Conservation (phyloP, 306 rosid species). For the Alnus rubra region DNA sequence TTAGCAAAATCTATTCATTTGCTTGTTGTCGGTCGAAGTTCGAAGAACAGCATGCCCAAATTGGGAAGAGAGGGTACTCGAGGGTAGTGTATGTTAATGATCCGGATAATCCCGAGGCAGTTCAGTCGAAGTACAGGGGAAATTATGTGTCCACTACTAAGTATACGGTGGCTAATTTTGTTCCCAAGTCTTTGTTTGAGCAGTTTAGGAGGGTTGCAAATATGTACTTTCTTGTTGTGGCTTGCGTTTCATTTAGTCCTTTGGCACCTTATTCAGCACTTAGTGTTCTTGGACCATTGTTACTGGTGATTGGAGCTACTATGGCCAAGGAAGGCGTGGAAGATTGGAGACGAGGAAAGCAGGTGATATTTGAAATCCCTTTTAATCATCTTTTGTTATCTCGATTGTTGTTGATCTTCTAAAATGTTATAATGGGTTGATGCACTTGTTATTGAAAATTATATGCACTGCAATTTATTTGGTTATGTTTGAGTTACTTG, state of each 20-base stretch:
- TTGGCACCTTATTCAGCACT: constrained; percentile 71
- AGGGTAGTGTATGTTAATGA: constrained; percentile 76
- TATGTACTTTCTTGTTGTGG: constrained; percentile 80
- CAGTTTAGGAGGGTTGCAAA: constrained; percentile 94
- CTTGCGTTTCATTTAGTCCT: constrained; percentile 82
- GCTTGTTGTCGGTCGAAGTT: constrained; percentile 49
- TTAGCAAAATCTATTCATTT: constrained; percentile 68
- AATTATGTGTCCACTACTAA: constrained; percentile 85
- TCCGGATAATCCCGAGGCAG: constrained; percentile 47
- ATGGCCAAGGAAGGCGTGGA: constrained; percentile 89
- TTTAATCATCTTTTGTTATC: constrained; percentile 5
- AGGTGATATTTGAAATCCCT: constrained; percentile 40
- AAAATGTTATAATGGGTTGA: neutral
- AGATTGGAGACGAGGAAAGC: constrained; percentile 94
- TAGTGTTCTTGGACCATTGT: constrained; percentile 66
- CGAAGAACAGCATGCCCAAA: constrained; percentile 53
- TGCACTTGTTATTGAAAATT: neutral
- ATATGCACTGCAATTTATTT: neutral
- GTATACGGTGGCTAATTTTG: constrained; percentile 65
- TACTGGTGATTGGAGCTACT: constrained; percentile 78
- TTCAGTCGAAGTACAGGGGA: constrained; percentile 57
- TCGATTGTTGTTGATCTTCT: constrained; percentile 18
- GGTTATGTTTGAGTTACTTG: neutral
- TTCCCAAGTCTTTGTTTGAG: constrained; percentile 86
- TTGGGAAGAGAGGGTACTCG: constrained; percentile 69